phyloP scores from a whole-genome alignment of 2,329 filamentous ascomycete genomes.

The Exutisphaerella laricina region DNA sequence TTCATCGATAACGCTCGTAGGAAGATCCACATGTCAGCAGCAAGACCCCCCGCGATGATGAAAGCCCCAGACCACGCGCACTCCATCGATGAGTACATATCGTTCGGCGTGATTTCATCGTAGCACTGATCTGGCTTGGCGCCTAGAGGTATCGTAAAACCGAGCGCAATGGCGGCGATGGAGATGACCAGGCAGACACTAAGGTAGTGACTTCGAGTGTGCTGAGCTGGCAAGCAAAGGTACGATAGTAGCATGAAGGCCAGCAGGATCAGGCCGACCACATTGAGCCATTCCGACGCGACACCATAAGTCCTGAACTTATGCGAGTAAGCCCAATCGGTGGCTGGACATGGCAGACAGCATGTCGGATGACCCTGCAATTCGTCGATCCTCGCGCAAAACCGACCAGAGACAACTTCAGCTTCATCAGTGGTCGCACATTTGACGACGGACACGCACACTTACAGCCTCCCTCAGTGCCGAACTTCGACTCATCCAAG shows the following conservation, averaged over 20 bases:
- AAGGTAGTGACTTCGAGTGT: conserved; percentile 87
- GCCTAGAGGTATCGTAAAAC: conserved; percentile 83
- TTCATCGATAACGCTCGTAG: conserved; percentile 86
- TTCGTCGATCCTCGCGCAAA: conserved; percentile 47
- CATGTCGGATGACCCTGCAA: conserved; percentile 54
- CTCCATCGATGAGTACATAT: conserved; percentile 74
- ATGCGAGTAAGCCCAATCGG: conserved; percentile 65
- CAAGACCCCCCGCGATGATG: conserved; percentile 78
- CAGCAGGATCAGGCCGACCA: conserved; percentile 65
- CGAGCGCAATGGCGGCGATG: conserved; percentile 77
- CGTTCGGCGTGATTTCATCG: conserved; percentile 85
- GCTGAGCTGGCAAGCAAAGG: conserved; percentile 72
- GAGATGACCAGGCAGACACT: conserved; percentile 78
- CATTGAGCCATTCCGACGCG: conserved; percentile 76
- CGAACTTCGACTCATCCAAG: conserved; percentile 56
- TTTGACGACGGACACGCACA: conserved; percentile 19
- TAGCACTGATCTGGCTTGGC: conserved; percentile 75
- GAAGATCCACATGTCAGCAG: conserved; percentile 83
- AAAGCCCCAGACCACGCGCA: conserved; percentile 88
- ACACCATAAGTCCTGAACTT: conserved; percentile 54
- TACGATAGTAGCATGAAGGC: conserved; percentile 76
- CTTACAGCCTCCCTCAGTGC: conserved; percentile 62
- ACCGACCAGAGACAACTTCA: conserved; percentile 51
- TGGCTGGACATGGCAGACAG: conserved; percentile 85
- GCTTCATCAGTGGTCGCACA: conserved; percentile 29